Evolutionary conservation across 106 monocot species (phyloP), one percentile per base, ranked within the genome.

Genomic region (Posidonia australis): DNA sequence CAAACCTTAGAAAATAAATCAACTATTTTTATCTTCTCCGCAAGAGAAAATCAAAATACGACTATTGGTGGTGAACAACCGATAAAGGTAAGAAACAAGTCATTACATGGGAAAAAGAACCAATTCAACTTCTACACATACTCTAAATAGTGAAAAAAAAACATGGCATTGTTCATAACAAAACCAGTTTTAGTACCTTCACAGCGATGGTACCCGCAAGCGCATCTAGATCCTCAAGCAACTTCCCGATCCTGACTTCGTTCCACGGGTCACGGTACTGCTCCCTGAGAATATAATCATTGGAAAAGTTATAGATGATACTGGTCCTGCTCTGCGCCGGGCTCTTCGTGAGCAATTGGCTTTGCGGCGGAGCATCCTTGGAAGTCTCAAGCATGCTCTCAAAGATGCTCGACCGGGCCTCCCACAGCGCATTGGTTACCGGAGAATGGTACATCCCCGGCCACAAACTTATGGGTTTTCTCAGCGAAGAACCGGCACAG

Each of bases 401-500:
- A 61, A 90, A 96, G 59, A 96, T 96, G 78, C 75, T 84, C 54
- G 90, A 87, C 22, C 96, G 73, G 25, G 96, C 96, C 46, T 96
- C 96, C 96, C 96, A 96, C 18, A 96, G 76, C 4, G 96, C 96
- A 63, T 87, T 90, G 41, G 96, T 90, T 13, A 96, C 96, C 0
- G 96, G 90, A 13, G 96, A 96, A 60, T 96, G 90, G 82, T 90
- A 96, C 84, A 82, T 90, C 58, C 96, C 96, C 1, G 90, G 94
- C 94, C 94, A 89, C 51, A 96, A 74, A 79, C 89, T 90, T 6
- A 96, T 67, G 26, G 94, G 86, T 71, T 96, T 90, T 21, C 89
- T 58, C 44, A 84, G 31, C 16, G 79, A 72, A 16, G 76, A 79
- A 43, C 81, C 60, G 58, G 83, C 81, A 21, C 79, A 77, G 60